Base-by-base conservation (phyloP, 1,139 yeast genomes). In the Yamadazyma aaseri region DNA sequence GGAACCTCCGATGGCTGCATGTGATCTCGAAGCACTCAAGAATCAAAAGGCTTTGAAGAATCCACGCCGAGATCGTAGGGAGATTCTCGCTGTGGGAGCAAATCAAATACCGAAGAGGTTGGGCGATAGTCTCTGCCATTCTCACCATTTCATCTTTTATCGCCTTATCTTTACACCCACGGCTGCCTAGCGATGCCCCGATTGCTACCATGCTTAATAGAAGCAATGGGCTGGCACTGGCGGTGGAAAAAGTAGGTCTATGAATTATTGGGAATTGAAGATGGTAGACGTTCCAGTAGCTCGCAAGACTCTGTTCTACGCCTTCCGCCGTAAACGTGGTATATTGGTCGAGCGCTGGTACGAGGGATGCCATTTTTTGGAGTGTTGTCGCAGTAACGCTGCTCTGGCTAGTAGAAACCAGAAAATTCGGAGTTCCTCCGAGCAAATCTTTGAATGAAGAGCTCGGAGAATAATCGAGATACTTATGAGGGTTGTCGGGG, bases 81-180 rank as follows among this genome's bases (percentile, higher is more conserved):
- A 64, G 67, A 42, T 76, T 72, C 36, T 77, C 82, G 2, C 62
- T 60, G 26, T 71, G 65, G 5, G 78, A 68, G 45, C 78, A 78
- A 3, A 80, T 68, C 22, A 72, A 56, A 76, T 82, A 79, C 30
- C 90, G 54, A 16, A 82, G 50, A 0, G 85, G 86, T n/a, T 63
- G 73, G 4, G 86, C 82, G 9, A 82, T 76, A 24, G 64, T 52
- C 15, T 52, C 56, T 0, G 60, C 55, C 18, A 58, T 36, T 20
- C 36, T 40, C 21, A 45, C 46, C 10, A 57, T 50, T 21, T 44
- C 40, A 6, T 36, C 29, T 6, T 47, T 31, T 1, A 32, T 17
- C 6, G 20, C 22, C 24, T 45, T 52, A 7, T 38, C 38, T 7
- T 31, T 29, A 3, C 47, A 44, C 25, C 42, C 44, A 28, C 55